These are phyloP conservation scores for Gelatoporia subvermispora DNA, from an alignment of 768 basidiomycete genomes.

Conservation along the genomic window DNA sequence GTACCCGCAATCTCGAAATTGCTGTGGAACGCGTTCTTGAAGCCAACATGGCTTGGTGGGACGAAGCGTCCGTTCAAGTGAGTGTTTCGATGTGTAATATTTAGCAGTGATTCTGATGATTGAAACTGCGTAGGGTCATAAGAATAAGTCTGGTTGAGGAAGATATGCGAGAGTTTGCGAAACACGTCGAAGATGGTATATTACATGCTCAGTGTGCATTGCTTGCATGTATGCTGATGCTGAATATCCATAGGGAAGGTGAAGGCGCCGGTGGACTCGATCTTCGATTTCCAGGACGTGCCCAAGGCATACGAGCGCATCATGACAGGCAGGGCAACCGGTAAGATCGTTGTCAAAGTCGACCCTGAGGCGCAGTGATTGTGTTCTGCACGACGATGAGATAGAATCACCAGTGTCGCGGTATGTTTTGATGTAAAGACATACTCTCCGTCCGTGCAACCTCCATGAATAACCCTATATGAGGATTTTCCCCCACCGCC, in stretches of 20 bases:
- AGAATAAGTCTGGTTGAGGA: slow-evolving; percentile 26
- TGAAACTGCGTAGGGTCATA: slow-evolving; percentile 26
- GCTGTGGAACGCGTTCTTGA: slow-evolving; percentile 29
- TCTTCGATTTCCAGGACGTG: slow-evolving; percentile 50
- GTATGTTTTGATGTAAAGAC: too few species aligned
- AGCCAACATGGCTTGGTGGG: slow-evolving; percentile 53
- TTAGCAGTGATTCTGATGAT: too few species aligned
- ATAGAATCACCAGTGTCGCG: too few species aligned
- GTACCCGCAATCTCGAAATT: slow-evolving; percentile 25
- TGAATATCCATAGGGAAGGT: slow-evolving; percentile 38
- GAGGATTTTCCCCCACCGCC: too few species aligned
- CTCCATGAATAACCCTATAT: too few species aligned
- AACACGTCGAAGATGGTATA: slow-evolving; percentile 18
- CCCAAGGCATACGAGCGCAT: slow-evolving; percentile 59
- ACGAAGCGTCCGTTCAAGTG: slow-evolving; percentile 43
- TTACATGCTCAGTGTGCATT: neutral
- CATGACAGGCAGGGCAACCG: slow-evolving; percentile 50
- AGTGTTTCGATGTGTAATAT: slow-evolving; percentile 13
- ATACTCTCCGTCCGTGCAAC: too few species aligned
- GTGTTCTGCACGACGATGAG: too few species aligned
- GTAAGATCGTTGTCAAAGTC: slow-evolving; percentile 63
- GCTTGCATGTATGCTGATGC: neutral
- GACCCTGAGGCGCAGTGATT: slow-evolving; percentile 19
- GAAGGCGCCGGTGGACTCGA: slow-evolving; percentile 55
- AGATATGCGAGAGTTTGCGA: slow-evolving; percentile 28